These are phyloP conservation scores for Lodderomyces oxycetoniae DNA, from an alignment of 1,139 yeast species.

Conservation along the genomic window DNA sequence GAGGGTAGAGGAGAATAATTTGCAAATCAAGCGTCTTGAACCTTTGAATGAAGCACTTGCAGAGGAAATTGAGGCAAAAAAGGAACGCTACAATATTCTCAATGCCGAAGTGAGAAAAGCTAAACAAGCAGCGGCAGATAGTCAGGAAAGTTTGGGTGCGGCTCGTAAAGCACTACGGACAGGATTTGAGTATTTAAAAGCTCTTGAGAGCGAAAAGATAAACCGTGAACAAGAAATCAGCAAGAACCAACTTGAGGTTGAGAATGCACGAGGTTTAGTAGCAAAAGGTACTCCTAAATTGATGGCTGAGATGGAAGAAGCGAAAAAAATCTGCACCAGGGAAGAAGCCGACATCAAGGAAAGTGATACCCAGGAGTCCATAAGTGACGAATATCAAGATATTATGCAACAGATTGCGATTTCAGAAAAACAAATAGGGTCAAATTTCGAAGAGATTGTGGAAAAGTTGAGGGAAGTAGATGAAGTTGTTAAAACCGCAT, in stretches of 20 bases:
- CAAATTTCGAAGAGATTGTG: conserved; percentile 37
- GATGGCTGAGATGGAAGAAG: conserved; percentile 21
- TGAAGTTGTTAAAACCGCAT: conserved; percentile 26
- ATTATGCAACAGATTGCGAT: conserved; percentile 32
- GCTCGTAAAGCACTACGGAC: conserved; percentile 9
- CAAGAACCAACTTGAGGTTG: conserved; percentile 11
- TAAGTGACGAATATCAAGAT: conserved; percentile 31
- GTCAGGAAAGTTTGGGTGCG: neutral
- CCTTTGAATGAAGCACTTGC: conserved; percentile 26
- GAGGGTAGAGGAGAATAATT: conserved; percentile 27
- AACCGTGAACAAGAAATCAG: conserved; percentile 9
- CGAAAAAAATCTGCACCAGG: conserved; percentile 30
- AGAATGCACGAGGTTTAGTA: conserved; percentile 14
- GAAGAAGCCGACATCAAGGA: conserved; percentile 25
- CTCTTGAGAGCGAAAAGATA: conserved; percentile 9
- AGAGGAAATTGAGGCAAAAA: conserved; percentile 19
- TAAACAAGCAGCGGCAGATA: conserved; percentile 10
- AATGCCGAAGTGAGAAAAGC: conserved; percentile 10
- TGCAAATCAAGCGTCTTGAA: conserved; percentile 24
- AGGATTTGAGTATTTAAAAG: conserved; percentile 13
- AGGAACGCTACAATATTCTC: conserved; percentile 7
- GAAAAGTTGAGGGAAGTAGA: conserved; percentile 25
- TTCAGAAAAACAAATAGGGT: conserved; percentile 34
- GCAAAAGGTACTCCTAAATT: conserved; percentile 19
- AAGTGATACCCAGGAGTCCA: conserved; percentile 34